These are phyloP conservation scores for Russula olivacea DNA, from an alignment of 768 basidiomycete genomes.

Conservation along the genomic window DNA sequence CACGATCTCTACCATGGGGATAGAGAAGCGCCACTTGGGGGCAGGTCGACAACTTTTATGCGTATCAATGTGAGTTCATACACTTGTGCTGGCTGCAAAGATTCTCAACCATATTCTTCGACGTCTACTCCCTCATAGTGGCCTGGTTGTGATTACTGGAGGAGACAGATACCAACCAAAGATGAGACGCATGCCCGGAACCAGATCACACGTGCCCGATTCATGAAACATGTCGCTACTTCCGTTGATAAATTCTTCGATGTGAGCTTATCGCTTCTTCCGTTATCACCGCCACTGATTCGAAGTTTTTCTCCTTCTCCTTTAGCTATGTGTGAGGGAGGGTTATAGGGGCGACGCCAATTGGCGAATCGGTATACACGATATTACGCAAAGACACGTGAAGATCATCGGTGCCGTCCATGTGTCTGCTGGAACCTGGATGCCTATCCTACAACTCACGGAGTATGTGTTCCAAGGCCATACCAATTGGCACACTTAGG, in stretches of 20 bases:
- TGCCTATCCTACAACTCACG: conserved; percentile 15
- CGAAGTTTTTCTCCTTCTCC: neutral
- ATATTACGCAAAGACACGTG: conserved; percentile 5
- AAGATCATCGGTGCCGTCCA: conserved; percentile 14
- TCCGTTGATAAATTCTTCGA: conserved; percentile 7
- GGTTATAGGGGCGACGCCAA: neutral
- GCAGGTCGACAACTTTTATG: neutral
- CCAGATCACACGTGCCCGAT: conserved; percentile 5
- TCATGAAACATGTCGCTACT: conserved; percentile 5
- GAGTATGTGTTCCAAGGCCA: conserved; percentile 1
- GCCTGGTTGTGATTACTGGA: neutral
- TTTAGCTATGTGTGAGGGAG: neutral
- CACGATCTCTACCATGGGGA: neutral
- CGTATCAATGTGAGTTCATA: conserved; percentile 6
- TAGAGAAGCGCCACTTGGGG: neutral
- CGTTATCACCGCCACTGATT: neutral
- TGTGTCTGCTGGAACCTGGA: conserved; percentile 13
- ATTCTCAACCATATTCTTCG: neutral
- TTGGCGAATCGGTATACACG: conserved; percentile 2
- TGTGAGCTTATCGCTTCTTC: neutral
- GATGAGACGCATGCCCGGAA: conserved; percentile 5
- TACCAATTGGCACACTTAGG: neutral
- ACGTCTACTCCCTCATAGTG: neutral
- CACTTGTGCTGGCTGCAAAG: neutral
- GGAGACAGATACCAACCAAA: conserved; percentile 2